These are phyloP conservation scores for Thelonectria olida DNA, from an alignment of 2,329 filamentous ascomycete species.

Conservation along the genomic window DNA sequence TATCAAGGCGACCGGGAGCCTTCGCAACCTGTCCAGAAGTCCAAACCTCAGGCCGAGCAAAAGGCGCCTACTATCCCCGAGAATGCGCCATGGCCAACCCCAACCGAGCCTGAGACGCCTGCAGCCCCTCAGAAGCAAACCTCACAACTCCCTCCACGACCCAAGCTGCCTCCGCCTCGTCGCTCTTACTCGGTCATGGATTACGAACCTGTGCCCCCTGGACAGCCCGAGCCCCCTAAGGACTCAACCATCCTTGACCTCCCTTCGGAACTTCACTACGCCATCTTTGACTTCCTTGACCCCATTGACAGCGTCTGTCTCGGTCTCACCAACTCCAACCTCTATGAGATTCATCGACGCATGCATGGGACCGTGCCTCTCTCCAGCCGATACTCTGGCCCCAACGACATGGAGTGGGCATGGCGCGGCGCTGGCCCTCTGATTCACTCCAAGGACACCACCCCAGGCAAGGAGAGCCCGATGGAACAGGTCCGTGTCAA, in stretches of 20 bases:
- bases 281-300: constrained; percentile 70
- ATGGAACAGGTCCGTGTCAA: constrained; percentile 61
- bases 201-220: constrained; percentile 58
- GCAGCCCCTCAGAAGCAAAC: constrained; percentile 31
- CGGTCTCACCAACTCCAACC: constrained; percentile 65
- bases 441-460: constrained; percentile 41
- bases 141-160: constrained; percentile 40
- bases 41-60: constrained; percentile 36
- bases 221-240: constrained; percentile 57
- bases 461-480: constrained; percentile 30
- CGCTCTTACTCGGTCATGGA: constrained; percentile 70
- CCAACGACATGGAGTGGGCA: constrained; percentile 71
- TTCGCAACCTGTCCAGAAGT: constrained; percentile 30
- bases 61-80: constrained; percentile 47
- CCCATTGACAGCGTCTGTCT: constrained; percentile 71
- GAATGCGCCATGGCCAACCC: constrained; percentile 32
- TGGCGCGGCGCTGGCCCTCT: constrained; percentile 65
- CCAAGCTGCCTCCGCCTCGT: constrained; percentile 57
- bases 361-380: constrained; percentile 67
- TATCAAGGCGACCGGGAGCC: constrained; percentile 47
- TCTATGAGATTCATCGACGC: constrained; percentile 67
- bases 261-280: constrained; percentile 67
- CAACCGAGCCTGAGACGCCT: constrained; percentile 28
- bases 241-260: constrained; percentile 60
- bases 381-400: constrained; percentile 64